A percentile compares a stretch with the other conserved stretches of the same genome.
phyloP scores from a whole-genome alignment of 345 rosid genomes.

The Boechera divaricarpa region DNA sequence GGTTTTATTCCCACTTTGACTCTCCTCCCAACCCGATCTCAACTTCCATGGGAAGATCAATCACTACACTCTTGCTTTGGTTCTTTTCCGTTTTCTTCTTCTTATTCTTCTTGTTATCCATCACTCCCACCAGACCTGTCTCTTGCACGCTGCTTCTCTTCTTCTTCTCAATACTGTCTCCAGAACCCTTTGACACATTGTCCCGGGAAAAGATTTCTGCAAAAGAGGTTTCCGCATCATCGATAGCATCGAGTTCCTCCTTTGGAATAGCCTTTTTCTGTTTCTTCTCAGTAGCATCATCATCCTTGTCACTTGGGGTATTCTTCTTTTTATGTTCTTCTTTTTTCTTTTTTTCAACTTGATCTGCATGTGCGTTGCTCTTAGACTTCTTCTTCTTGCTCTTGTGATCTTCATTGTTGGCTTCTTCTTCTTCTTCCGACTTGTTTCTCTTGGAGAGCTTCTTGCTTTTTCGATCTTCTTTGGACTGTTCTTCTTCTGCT shows the following conservation, averaged over 20 bases:
- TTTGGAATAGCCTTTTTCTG: constrained; percentile 42
- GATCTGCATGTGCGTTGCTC: constrained; percentile 19
- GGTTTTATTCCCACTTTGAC: constrained; percentile 65
- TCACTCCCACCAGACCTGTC: constrained; percentile 36
- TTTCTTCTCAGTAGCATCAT: constrained; percentile 42
- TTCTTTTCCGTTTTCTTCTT: constrained; percentile 48
- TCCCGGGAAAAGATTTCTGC: constrained; percentile 55
- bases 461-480: constrained; percentile 36
- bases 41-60: constrained; percentile 41
- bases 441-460: constrained; percentile 40
- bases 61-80: constrained; percentile 37
- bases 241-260: constrained; percentile 60
- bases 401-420: constrained; percentile 26
- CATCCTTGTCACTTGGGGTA: constrained; percentile 10
- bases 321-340: constrained; percentile 18
- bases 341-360: constrained; percentile 16
- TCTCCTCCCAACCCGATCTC: constrained; percentile 87
- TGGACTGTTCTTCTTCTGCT: constrained; percentile 27
- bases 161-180: constrained; percentile 32
- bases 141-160: constrained; percentile 43
- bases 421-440: constrained; percentile 26
- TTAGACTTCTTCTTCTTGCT: constrained; percentile 44
- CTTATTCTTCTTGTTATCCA: constrained; percentile 53
- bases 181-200: constrained; percentile 37
- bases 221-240: constrained; percentile 66